Percentiles rank a stretch among this genome's conserved stretches.
Conservation (phyloP, 1,284 basidiomycete species). For the Inonotus obliquus region DNA sequence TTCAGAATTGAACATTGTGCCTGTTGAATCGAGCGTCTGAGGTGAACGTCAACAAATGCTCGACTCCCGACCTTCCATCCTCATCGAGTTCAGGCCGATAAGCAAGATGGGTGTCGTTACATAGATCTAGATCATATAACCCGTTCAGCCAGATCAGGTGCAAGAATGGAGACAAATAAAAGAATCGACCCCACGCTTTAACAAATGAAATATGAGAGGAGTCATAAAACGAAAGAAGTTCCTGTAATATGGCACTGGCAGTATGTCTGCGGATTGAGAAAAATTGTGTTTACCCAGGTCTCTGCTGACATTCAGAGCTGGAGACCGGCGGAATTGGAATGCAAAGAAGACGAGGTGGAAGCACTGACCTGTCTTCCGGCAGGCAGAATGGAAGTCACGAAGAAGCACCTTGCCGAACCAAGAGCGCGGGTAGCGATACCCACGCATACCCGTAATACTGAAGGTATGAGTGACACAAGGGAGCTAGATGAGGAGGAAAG, state of each 20-base stretch:
- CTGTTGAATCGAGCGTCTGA: neutral
- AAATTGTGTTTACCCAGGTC: neutral
- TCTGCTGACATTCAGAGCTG: neutral
- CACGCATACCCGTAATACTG: neutral
- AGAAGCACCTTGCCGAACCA: neutral
- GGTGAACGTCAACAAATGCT: too few species aligned
- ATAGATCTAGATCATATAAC: neutral
- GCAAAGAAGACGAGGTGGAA: neutral
- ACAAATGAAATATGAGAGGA: neutral
- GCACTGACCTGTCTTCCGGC: neutral
- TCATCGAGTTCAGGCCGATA: neutral
- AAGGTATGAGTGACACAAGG: neutral
- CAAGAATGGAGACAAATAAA: neutral
- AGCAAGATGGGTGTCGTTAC: neutral
- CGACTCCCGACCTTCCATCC: neutral
- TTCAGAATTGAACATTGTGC: neutral
- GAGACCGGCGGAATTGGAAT: neutral
- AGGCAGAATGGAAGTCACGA: neutral
- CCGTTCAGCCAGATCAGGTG: neutral
- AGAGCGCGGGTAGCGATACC: neutral
- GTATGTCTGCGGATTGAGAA: too few species aligned
- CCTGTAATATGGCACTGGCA: neutral
- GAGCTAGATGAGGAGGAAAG: neutral
- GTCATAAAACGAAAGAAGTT: neutral
- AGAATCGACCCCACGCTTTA: too few species aligned